Percentiles rank a stretch among this genome's conserved stretches.
These are phyloP conservation scores for Saturnispora saitoi DNA, from an alignment of 805 yeast species.

Conservation along the genomic window DNA sequence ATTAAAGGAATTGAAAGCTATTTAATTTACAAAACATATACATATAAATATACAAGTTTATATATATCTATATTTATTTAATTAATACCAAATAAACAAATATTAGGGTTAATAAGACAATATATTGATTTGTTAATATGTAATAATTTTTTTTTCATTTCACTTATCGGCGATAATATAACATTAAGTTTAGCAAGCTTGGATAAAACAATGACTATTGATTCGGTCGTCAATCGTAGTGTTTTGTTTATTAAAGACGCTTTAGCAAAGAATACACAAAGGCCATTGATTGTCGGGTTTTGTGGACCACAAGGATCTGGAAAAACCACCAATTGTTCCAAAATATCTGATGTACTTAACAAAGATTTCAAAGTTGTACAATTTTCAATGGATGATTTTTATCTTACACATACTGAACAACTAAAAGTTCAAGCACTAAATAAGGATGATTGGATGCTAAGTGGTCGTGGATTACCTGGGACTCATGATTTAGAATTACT, in stretches of 20 bases:
- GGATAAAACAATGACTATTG: neutral
- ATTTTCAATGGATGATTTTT: conserved; percentile 81
- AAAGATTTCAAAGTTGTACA: conserved; percentile 23
- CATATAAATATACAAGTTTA: neutral
- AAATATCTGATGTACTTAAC: conserved; percentile 30
- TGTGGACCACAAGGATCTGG: conserved; percentile 81
- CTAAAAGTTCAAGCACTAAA: conserved; percentile 30
- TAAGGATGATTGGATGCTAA: conserved; percentile 37
- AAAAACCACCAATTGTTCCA: conserved; percentile 47
- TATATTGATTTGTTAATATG: too few species aligned
- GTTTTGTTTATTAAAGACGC: conserved; percentile 21
- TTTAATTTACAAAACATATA: conserved; percentile 28
- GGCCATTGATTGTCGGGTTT: conserved; percentile 40
- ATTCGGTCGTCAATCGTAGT: conserved; percentile 6
- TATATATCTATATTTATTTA: neutral
- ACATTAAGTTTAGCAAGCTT: too few species aligned
- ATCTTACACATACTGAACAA: conserved; percentile 61
- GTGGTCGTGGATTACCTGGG: conserved; percentile 87
- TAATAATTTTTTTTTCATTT: neutral
- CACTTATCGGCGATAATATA: neutral
- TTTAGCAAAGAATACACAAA: conserved; percentile 19
- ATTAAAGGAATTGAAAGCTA: conserved; percentile 68
- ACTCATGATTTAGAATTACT: conserved; percentile 68
- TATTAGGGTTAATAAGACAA: too few species aligned
- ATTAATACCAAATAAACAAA: neutral